Percentiles rank a stretch among this genome's conserved stretches.
Conservation (phyloP, 768 basidiomycete species). For the Leccinum barrowsii region DNA sequence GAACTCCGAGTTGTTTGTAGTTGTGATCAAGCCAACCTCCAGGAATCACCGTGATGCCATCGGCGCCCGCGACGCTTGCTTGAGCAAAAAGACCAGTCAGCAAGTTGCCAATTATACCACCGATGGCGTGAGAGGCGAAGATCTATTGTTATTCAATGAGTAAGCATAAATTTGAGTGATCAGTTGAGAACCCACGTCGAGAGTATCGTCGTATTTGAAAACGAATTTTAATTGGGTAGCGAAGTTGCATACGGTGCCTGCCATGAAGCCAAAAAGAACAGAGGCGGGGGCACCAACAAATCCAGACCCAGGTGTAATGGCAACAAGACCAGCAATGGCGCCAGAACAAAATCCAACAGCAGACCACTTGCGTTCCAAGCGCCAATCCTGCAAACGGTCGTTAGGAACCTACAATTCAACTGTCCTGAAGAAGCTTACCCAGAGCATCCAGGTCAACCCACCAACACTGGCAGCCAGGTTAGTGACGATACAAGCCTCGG, state of each 20-base stretch:
- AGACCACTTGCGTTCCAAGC: slow-evolving; percentile 90
- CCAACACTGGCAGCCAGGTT: slow-evolving; percentile 90
- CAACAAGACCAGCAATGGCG: slow-evolving; percentile 85
- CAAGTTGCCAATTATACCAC: slow-evolving; percentile 78
- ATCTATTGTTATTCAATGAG: slow-evolving; percentile 46
- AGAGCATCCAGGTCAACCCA: slow-evolving; percentile 89
- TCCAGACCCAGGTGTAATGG: slow-evolving; percentile 84
- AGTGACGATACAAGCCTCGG: slow-evolving; percentile 88
- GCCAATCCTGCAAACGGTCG: slow-evolving; percentile 62
- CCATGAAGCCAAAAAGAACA: slow-evolving; percentile 81
- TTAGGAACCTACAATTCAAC: background rate
- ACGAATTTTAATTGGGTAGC: slow-evolving; percentile 93
- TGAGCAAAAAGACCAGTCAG: slow-evolving; percentile 90
- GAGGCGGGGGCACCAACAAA: slow-evolving; percentile 81
- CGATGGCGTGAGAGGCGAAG: slow-evolving; percentile 81
- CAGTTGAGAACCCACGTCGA: slow-evolving; percentile 54
- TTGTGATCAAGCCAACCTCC: slow-evolving; percentile 90
- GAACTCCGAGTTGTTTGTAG: slow-evolving; percentile 80
- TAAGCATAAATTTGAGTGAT: background rate
- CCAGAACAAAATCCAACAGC: slow-evolving; percentile 96
- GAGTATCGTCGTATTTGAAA: slow-evolving; percentile 70
- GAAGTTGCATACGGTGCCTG: slow-evolving; percentile 85
- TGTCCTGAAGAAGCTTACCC: slow-evolving; percentile 43
- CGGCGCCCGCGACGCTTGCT: slow-evolving; percentile 70
- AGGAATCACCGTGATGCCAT: slow-evolving; percentile 60